Evolutionary conservation across 768 basidiomycete genomes (phyloP), one percentile per base, ranked within the genome.

Genomic region (Tylopilus felleus): DNA sequence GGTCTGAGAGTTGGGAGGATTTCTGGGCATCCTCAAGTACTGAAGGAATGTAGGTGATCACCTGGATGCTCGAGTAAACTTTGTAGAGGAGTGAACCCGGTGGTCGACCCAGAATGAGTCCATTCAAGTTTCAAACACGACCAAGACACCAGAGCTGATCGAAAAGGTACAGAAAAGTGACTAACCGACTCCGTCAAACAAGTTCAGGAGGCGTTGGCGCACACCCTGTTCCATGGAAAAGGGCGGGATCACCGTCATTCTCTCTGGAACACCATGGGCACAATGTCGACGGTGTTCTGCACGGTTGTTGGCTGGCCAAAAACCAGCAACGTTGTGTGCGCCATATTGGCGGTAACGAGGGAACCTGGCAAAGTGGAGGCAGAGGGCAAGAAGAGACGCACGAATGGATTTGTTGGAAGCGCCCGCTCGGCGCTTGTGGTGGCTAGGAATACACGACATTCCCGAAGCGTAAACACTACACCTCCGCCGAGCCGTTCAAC

Each of bases 91-190:
- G 43, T 21, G 36, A 50, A 27, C 40, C 39, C 7, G 21, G 48
- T 35, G 13, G 41, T 40, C 25, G 43, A 55, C 45, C 38, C 22
- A n/a, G 22, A 27, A 27, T n/a, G 21, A 4, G 21, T 47, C 8
- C 42, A 29, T 66, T n/a, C n/a, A n/a, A n/a, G n/a, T n/a, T 63
- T 58, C 35, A 23, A 66, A 62, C 49, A 53, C 23, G 60, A 65
- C 65, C 46, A 27, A 57, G 39, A 57, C 38, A 48, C 33, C 43
- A 45, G 51, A 46, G 29, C 49, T 21, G 45, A 43, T 43, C 29
- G 31, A 28, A 53, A 49, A n/a, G 33, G 45, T 25, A 38, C n/a
- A 19, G 19, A 40, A 19, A n/a, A 40, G 21, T 8, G 19, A 40
- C 21, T 12, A 9, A 40, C 10, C 10, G 13, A 13, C 21, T 9